phyloP scores from a whole-genome alignment of 257 asterid species.

The Prunella vulgaris region DNA sequence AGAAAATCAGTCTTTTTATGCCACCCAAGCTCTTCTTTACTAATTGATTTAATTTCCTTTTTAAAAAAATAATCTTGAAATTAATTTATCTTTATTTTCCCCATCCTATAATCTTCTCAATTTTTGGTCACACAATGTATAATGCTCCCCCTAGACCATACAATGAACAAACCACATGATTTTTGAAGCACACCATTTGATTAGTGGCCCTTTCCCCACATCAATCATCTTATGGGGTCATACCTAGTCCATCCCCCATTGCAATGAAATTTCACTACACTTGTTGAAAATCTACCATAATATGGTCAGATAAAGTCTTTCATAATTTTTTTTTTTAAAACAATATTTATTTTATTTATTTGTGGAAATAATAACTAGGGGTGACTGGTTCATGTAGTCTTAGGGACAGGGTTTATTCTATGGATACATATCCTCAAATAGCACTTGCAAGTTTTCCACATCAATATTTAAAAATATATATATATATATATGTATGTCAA shows the following conservation, averaged over 20 bases:
- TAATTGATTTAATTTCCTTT: not conserved
- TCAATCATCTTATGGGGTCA: slow-evolving; percentile 39
- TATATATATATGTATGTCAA: too few species aligned
- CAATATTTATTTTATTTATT: too few species aligned
- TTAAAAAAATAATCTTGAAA: not conserved
- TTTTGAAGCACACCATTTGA: slow-evolving; percentile 41
- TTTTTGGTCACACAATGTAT: slow-evolving; percentile 38
- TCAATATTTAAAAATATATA: too few species aligned
- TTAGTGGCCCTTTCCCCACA: slow-evolving; percentile 44
- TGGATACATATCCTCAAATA: too few species aligned
- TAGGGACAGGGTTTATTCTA: too few species aligned
- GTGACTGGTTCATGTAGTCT: too few species aligned
- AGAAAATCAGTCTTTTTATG: slow-evolving; percentile 56
- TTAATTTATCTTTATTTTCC: slow-evolving; percentile 17
- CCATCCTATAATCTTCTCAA: slow-evolving; percentile 14
- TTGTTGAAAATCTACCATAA: not conserved
- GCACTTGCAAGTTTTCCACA: not conserved
- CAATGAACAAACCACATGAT: slow-evolving; percentile 51
- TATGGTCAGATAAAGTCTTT: not conserved
- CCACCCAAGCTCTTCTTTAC: slow-evolving; percentile 28
- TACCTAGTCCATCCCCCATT: slow-evolving; percentile 4
- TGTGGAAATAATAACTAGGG: too few species aligned
- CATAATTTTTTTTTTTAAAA: not conserved
- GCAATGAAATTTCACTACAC: not conserved
- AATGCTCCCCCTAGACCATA: slow-evolving; percentile 52